Evolutionary conservation across 176 grass and related monocot species (phyloP), one percentile per base, ranked within the genome.

Genomic region (Cenchrus americanus): DNA sequence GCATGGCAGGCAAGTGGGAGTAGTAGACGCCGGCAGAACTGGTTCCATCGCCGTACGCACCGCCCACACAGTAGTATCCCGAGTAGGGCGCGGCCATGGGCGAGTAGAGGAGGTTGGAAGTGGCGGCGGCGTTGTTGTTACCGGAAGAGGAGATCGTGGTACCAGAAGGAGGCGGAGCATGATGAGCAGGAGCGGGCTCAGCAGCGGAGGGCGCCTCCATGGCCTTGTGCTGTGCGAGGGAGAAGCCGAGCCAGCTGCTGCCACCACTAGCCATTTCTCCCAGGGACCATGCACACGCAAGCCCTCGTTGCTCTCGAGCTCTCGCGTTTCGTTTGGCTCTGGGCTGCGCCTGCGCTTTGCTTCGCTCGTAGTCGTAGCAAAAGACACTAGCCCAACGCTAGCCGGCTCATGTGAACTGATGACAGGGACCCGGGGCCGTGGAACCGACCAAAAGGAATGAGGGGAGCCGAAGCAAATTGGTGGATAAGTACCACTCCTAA

Each of bases 171-270:
- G 65, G 74, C 44, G 40, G 52, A 79, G 69, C 14, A 71, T 68
- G 43, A 19, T 52, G 69, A 53, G 89, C 23, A 79, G 87, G 66
- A 69, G 82, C 61, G 63, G 85, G 18, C 46, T 82, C 84, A 9
- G 80, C 79, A 21, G 68, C 66, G 21, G 85, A 69, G 19, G 90
- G 80, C 82, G 81, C 79, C 70, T 92, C 90, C 90, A 92, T 90
- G 69, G 77, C 62, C 87, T 83, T 80, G 40, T 92, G 89, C 21
- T 91, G 81, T 27, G 93, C 91, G 81, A 99, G 93, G 75, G 96
- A 99, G 93, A 99, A 99, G 66, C 91, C 91, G 48, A 99, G 69
- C 91, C 96, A 96, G 87, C 71, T 95, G 82, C 60, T 88, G 73
- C 14, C 34, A 37, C 34, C 69, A 71, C 57, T 93, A 53, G 83